These are phyloP conservation scores for Penicillium sp. DNA, from an alignment of 2,329 filamentous ascomycete species.

Conservation along the genomic window DNA sequence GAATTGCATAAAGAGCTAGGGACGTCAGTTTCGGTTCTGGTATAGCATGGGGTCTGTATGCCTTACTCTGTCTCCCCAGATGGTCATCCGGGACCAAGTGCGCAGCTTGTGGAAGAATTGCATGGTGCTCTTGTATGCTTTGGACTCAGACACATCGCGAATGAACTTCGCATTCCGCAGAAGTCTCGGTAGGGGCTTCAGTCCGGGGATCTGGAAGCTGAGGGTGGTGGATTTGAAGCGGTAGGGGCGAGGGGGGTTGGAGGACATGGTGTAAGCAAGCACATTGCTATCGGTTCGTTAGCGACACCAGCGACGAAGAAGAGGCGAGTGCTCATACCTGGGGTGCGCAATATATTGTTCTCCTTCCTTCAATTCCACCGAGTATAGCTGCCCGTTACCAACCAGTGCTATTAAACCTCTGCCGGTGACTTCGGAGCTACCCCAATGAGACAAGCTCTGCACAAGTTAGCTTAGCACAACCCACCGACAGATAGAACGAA, in stretches of 20 bases:
- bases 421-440: conserved; percentile 83
- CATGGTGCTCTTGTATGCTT: conserved; percentile 70
- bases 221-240: conserved; percentile 77
- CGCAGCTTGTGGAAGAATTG: conserved; percentile 68
- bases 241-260: conserved; percentile 76
- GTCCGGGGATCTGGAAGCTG: conserved; percentile 73
- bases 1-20: conserved; percentile 80
- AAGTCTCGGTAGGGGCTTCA: conserved; percentile 60
- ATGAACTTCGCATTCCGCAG: conserved; percentile 74
- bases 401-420: conserved; percentile 82
- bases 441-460: conserved; percentile 80
- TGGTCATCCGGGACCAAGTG: conserved; percentile 75
- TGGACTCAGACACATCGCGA: conserved; percentile 68
- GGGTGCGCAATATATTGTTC: conserved; percentile 93
- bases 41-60: neutral
- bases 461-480: conserved; percentile 38
- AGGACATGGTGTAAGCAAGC: conserved; percentile 81
- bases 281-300: conserved; percentile 65
- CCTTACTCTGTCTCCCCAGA: conserved; percentile 84
- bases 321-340: conserved; percentile 43
- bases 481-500: conserved; percentile 30
- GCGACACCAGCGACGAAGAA: neutral
- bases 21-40: conserved; percentile 3
- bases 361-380: conserved; percentile 74
- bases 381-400: conserved; percentile 86